Base-by-base conservation (phyloP, 2,329 filamentous ascomycete genomes). In the Monosporascus ibericus region DNA sequence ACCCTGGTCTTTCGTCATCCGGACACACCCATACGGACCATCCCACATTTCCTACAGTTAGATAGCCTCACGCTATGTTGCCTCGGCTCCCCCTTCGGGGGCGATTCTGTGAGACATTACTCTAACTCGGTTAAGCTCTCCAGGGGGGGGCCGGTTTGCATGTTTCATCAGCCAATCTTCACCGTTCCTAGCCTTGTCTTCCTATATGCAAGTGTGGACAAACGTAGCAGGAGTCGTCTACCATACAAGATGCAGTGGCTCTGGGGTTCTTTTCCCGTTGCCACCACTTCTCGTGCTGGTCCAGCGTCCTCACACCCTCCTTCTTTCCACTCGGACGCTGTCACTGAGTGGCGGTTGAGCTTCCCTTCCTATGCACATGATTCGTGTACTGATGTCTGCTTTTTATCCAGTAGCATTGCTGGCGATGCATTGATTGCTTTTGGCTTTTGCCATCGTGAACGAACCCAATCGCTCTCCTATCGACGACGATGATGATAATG, bases 221-320 rank as follows among this genome's bases (percentile, higher is more conserved):
- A 55, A 56, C 58, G 60, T 68, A 61, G 63, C 63, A 65, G 59
- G 53, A 64, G 55, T 60, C 58, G 56, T 61, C 60, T 58, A 59
- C 59, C 67, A 67, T 61, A 63, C 60, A 60, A 59, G 58, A 65
- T 66, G 62, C 61, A 63, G 53, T 65, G 59, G 60, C 61, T 48
- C 22, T 60, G 60, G 58, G 61, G 55, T 5, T 30, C 27, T 30
- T 62, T 55, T 57, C 58, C 56, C 55, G 57, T 58, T 50, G 60
- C 55, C 57, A 34, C 30, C 30, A 34, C 30, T 9, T 34, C 30
- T 34, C 30, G 9, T 34, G 30, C 30, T 34, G 30, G 30, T 44
- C 55, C 50, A 17, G 48, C 46, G 44, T 52, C 40, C 55, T 54
- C 57, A 53, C 52, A 36, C 49, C 49, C 53, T 55, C 58, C 58